A percentile compares a stretch with the other conserved stretches of the same genome.
phyloP scores from a whole-genome alignment of 768 basidiomycete genomes.

The Trametes cinnabarina region DNA sequence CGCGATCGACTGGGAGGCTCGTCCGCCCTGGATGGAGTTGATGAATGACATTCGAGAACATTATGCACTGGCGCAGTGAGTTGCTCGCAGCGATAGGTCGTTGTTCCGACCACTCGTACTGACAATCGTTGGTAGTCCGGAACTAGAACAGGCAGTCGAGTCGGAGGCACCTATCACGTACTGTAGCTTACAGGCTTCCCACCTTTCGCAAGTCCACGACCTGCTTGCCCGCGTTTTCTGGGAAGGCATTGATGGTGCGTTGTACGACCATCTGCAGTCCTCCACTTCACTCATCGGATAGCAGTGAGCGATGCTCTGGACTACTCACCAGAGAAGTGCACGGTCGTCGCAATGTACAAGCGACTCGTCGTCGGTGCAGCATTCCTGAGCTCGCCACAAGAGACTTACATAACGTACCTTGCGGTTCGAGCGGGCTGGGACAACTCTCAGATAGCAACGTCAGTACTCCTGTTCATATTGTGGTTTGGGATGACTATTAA shows the following conservation, averaged over 20 bases:
- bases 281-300: neutral
- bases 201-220: conserved; percentile 71
- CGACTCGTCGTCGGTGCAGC: conserved; percentile 70
- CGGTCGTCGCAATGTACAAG: conserved; percentile 73
- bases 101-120: neutral
- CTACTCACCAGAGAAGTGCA: conserved; percentile 67
- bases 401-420: conserved; percentile 82
- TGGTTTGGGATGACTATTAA: neutral
- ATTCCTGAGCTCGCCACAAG: conserved; percentile 72
- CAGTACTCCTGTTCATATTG: conserved; percentile 14
- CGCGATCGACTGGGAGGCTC: conserved; percentile 70
- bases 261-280: neutral
- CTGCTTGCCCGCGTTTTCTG: conserved; percentile 68
- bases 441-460: conserved; percentile 77
- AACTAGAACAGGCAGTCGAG: conserved; percentile 44
- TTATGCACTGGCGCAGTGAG: conserved; percentile 60
- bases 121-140: conserved; percentile 44
- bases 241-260: conserved; percentile 71
- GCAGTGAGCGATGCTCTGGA: conserved; percentile 70
- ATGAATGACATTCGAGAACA: conserved; percentile 73
- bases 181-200: conserved; percentile 52
- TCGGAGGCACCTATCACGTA: conserved; percentile 58
- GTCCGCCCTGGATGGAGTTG: conserved; percentile 70
- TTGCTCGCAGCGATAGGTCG: neutral
- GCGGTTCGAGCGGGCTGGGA: conserved; percentile 81